These are phyloP conservation scores for Blastobotrys americana DNA, from an alignment of 805 yeast genomes.

Conservation along the genomic window DNA sequence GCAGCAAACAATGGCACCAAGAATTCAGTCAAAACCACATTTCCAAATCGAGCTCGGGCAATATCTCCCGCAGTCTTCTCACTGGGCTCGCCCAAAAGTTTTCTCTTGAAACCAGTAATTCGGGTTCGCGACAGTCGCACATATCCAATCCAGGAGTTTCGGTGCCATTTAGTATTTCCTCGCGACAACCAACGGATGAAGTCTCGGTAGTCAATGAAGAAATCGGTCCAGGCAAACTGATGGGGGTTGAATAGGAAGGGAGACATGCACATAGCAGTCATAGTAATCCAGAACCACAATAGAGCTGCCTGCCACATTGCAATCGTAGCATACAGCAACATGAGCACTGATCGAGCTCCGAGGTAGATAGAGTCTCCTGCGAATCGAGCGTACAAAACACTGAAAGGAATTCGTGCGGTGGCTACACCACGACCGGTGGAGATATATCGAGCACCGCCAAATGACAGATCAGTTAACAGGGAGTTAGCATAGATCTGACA, in stretches of 20 bases:
- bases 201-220: slow-evolving; percentile 92
- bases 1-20: slow-evolving; percentile 65
- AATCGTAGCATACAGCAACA: slow-evolving; percentile 66
- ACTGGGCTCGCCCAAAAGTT: slow-evolving; percentile 43
- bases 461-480: slow-evolving; percentile 62
- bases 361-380: slow-evolving; percentile 68
- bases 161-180: slow-evolving; percentile 63
- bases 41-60: slow-evolving; percentile 70
- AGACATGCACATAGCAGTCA: slow-evolving; percentile 78
- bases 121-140: slow-evolving; percentile 75
- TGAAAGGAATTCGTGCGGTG: slow-evolving; percentile 68
- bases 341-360: slow-evolving; percentile 62
- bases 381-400: slow-evolving; percentile 66
- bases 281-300: slow-evolving; percentile 95
- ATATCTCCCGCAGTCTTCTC: slow-evolving; percentile 61
- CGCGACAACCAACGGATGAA: slow-evolving; percentile 80
- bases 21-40: slow-evolving; percentile 73
- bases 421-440: slow-evolving; percentile 95
- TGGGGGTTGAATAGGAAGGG: slow-evolving; percentile 97
- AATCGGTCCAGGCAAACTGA: slow-evolving; percentile 94
- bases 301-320: slow-evolving; percentile 93
- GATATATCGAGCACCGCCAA: slow-evolving; percentile 89
- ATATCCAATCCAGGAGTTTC: slow-evolving; percentile 73
- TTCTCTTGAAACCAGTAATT: slow-evolving; percentile 77
- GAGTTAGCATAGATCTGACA: slow-evolving; percentile 88